Conservation (phyloP, 768 basidiomycete species). For the Trametes coccinea region DNA sequence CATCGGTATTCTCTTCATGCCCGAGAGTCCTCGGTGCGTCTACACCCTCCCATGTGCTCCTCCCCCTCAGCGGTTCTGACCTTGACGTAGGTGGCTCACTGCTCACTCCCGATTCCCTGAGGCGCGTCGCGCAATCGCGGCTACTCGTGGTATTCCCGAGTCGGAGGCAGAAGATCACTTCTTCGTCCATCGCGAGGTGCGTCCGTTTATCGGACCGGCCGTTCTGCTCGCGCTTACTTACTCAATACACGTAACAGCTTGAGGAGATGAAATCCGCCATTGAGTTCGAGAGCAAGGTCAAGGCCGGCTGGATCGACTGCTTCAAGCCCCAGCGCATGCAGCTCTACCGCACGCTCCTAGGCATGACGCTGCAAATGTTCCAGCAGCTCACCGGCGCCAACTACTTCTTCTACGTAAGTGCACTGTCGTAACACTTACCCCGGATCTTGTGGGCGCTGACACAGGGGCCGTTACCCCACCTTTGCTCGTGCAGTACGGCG, state of each 20-base stretch:
- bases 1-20: constrained; percentile 70
- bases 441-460: not conserved
- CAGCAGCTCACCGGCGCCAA: constrained; percentile 76
- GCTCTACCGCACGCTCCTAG: constrained; percentile 62
- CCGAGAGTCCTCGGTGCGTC: constrained; percentile 56
- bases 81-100: constrained; percentile 52
- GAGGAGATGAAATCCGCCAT: constrained; percentile 57
- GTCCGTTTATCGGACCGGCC: constrained; percentile 1
- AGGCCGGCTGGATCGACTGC: constrained; percentile 67
- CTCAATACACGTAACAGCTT: constrained; percentile 5
- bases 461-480: not conserved
- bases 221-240: not conserved
- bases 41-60: not conserved
- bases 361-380: constrained; percentile 66
- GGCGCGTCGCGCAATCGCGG: constrained; percentile 49
- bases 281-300: constrained; percentile 47
- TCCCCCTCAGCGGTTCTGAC: not conserved
- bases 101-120: constrained; percentile 47
- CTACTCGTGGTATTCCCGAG: constrained; percentile 47
- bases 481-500: constrained; percentile 37
- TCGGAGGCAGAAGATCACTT: constrained; percentile 41
- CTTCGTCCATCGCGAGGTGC: constrained; percentile 46
- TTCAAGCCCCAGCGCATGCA: constrained; percentile 57
- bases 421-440: not conserved
- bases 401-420: constrained; percentile 59